Conservation (phyloP, 148 eudicot species). For the Polygonum aviculare region DNA sequence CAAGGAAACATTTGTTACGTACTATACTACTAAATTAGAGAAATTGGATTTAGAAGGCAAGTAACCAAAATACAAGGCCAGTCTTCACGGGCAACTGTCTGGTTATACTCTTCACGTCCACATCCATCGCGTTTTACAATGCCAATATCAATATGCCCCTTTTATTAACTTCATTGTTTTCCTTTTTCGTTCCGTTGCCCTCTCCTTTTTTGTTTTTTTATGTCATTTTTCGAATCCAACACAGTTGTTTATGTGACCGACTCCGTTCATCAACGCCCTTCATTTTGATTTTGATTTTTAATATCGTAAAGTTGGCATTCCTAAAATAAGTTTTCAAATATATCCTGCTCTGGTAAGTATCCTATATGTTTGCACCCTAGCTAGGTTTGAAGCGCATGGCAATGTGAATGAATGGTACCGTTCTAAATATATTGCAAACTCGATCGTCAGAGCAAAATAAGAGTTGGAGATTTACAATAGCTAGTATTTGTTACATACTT, state of each 20-base stretch:
- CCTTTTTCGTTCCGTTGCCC: neutral
- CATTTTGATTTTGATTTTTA: neutral
- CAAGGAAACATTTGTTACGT: neutral
- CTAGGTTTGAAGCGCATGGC: too few relatives aligned
- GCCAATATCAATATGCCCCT: too few relatives aligned
- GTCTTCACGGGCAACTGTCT: neutral
- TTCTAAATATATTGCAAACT: too few relatives aligned
- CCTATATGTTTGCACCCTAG: too few relatives aligned
- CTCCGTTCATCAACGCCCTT: slow-evolving; percentile 23
- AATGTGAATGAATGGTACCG: too few relatives aligned
- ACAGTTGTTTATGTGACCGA: neutral
- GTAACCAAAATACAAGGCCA: neutral
- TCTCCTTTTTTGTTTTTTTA: neutral
- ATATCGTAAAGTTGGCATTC: slow-evolving; percentile 13
- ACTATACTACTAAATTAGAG: too few relatives aligned
- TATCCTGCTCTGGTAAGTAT: too few relatives aligned
- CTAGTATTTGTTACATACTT: too few relatives aligned
- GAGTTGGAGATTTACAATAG: too few relatives aligned
- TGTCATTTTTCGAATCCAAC: neutral
- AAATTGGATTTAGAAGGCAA: neutral
- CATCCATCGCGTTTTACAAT: neutral
- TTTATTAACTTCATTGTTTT: neutral
- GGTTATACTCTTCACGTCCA: neutral
- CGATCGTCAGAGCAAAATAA: too few relatives aligned
- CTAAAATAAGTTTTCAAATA: slow-evolving; percentile 10